Evolutionary conservation across 2,329 filamentous ascomycete genomes (phyloP), one percentile per base, ranked within the genome.

Genomic region (Botrytis hyacinthi): DNA sequence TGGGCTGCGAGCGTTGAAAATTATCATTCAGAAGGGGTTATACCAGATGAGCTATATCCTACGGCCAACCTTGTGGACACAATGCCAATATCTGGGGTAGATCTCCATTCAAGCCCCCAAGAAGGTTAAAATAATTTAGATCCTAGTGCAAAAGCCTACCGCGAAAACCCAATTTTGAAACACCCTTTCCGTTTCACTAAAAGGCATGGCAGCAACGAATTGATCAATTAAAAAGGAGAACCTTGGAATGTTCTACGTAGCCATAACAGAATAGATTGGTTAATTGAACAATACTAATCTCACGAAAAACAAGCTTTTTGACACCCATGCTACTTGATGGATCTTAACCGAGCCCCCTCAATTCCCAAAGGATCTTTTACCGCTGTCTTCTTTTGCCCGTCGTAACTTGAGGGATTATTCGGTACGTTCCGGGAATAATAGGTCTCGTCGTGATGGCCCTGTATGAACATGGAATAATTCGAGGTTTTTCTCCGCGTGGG

Each of bases 191-290:
- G 51, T 42, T n/a, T 57, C 48, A 42, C 48, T 69, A 16, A 69
- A 57, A 32, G 37, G 48, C 26, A 57, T 44, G n/a, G 48, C 37
- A 42, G 12, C 6, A 42, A 8, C 20, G 46, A 57, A 57, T 69
- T 69, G 66, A 59, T 42, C 51, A 69, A 57, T 69, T n/a, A 12
- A 57, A 57, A 42, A 54, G 48, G 37, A n/a, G 51, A 42, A 57
- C 66, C n/a, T 69, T 32, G 32, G 18, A 51, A 32, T 18, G 6
- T 32, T 32, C 35, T 42, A n/a, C n/a, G n/a, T n/a, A 51, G 48
- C 35, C 48, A 44, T 42, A 9, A 32, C 8, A 57, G n/a, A 42
- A 69, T 69, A 69, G 14, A 59, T 57, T 54, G 14, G 44, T 57
- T 54, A 68, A 42, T 68, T 29, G 40, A 42, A 18, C 35, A 40